Conservation (phyloP, 306 rosid genomes). For the Carpinus viminea region DNA sequence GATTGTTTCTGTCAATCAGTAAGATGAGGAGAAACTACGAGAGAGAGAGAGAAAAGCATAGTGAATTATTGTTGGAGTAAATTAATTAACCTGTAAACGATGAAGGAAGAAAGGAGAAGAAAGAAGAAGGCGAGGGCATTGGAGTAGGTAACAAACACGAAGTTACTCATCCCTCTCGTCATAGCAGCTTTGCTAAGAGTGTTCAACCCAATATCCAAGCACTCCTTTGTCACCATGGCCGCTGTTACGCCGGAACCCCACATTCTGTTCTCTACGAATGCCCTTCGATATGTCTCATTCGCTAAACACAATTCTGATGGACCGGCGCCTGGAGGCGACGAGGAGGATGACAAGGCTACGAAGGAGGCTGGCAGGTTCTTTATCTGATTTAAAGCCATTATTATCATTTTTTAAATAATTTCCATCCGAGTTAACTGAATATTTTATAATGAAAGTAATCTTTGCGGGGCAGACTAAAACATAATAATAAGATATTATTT, state of each 20-base stretch:
- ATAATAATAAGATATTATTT: too few relatives aligned
- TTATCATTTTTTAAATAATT: too few relatives aligned
- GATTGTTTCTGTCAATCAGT: not conserved
- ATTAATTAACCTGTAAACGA: slow-evolving; percentile 11
- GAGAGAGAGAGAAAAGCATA: not conserved
- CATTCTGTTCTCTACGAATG: too few relatives aligned
- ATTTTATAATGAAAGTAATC: too few relatives aligned
- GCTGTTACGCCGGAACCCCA: not conserved
- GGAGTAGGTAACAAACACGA: slow-evolving; percentile 11
- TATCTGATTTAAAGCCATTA: too few relatives aligned
- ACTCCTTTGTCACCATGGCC: slow-evolving; percentile 1
- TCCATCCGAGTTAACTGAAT: too few relatives aligned
- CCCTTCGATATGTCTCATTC: too few relatives aligned
- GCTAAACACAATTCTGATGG: too few relatives aligned
- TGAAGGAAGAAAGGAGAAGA: slow-evolving; percentile 10
- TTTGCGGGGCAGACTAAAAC: too few relatives aligned
- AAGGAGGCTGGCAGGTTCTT: too few relatives aligned
- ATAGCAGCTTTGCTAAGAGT: slow-evolving; percentile 12
- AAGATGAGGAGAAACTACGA: not conserved
- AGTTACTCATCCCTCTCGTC: slow-evolving; percentile 14
- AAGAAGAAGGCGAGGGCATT: slow-evolving; percentile 15
- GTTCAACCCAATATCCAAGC: slow-evolving; percentile 15
- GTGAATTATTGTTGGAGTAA: not conserved
- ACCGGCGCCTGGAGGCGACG: too few relatives aligned
- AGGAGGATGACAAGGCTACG: too few relatives aligned